Conservation (phyloP, 805 yeast species). For the Teunomyces cretensis region DNA sequence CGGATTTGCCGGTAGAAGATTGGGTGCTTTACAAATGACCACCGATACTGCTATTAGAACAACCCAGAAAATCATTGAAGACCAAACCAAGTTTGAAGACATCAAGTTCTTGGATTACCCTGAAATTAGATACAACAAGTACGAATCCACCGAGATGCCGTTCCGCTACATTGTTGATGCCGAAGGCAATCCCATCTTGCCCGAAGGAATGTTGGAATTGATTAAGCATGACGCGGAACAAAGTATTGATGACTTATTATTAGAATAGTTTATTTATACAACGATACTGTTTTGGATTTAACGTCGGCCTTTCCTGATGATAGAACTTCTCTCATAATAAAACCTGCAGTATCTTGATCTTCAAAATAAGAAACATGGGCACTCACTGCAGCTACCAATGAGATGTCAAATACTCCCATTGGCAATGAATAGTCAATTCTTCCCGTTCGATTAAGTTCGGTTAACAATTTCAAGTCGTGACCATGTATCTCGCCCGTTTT, state of each 20-base stretch:
- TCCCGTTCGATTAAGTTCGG: constrained; percentile 63
- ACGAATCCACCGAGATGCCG: constrained; percentile 97
- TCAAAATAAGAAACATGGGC: constrained; percentile 91
- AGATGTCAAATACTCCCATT: constrained; percentile 75
- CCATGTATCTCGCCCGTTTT: constrained; percentile 23
- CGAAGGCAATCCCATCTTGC: constrained; percentile 74
- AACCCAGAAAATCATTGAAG: constrained; percentile 74
- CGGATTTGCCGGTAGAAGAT: constrained; percentile 83
- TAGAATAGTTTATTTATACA: constrained; percentile 28
- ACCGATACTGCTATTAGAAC: constrained; percentile 97
- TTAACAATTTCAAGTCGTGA: constrained; percentile 34
- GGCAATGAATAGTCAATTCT: constrained; percentile 80
- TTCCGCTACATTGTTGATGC: constrained; percentile 79
- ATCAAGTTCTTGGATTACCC: constrained; percentile 91
- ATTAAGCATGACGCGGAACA: constrained; percentile 86
- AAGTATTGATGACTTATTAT: constrained; percentile 67
- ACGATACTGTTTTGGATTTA: constrained; percentile 26
- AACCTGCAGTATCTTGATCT: constrained; percentile 80
- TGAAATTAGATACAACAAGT: constrained; percentile 80
- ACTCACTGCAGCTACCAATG: constrained; percentile 75
- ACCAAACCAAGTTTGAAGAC: constrained; percentile 57
- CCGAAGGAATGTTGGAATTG: constrained; percentile 85
- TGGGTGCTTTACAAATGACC: constrained; percentile 91
- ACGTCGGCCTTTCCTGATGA: constrained; percentile 16
- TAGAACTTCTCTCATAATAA: constrained; percentile 62